Base-by-base conservation (phyloP, 164 flowering plant genomes). In the Santalum album region DNA sequence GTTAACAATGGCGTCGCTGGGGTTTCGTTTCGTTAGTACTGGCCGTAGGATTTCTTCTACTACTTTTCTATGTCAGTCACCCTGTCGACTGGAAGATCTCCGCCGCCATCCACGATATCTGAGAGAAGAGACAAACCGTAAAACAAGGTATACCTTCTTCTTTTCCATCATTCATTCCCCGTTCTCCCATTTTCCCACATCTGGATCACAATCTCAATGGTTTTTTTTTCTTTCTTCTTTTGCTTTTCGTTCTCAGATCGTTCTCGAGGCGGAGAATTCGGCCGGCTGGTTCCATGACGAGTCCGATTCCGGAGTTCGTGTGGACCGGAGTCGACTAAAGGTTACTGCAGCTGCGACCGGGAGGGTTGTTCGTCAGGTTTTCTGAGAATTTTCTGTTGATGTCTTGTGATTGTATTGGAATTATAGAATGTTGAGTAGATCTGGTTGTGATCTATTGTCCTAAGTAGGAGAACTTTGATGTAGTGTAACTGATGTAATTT, bases 1-100 rank as follows among this genome's bases (percentile, higher is more conserved):
- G 46, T 20, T 25, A 56, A 59, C 53, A 54, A 78, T 75, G 81
- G 80, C 75, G 54, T 65, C 84, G 66, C 77, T 7, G 78, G 66
- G 68, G 29, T 87, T 35, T 51, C 75, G 16, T 64, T 84, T 39
- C 85, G 95, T 16, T 74, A 5, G 51, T 62, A 22, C 24, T 75
- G 10, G 68, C 59, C 23, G 51, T 67, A 2, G 49, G 72, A 6
- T 21, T 73, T 11, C 60, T 87, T 29, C 49, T 79, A 45, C 36
- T 70, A 38, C 65, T 76, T 49, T 78, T 72, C 80, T 84, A 80
- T 70, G 75, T 78, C 44, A 90, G 90, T 20, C 90, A 89, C 21
- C 95, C 95, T 63, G 86, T 87, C 59, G 82, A 87, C 79, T 87
- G 95, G 95, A 87, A 87, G 66, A 71, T 87, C 70, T 78, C 90